Percentiles rank a stretch among this genome's conserved stretches.
phyloP scores from a whole-genome alignment of 2,329 filamentous ascomycete species.

The Diaporthe sp. region DNA sequence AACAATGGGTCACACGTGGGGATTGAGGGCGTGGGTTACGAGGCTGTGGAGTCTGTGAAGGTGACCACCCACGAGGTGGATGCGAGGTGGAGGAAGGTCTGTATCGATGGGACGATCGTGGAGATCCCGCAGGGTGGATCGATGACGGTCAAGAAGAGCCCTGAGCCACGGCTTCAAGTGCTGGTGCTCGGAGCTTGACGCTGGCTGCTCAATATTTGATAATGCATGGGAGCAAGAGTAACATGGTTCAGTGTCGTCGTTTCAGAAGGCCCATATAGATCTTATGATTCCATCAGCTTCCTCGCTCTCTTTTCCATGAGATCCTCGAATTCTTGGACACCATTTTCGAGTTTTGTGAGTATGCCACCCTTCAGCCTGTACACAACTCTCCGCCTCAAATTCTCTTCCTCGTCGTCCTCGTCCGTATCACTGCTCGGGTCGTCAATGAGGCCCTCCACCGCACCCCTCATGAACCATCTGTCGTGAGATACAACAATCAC shows the following conservation, averaged over 20 bases:
- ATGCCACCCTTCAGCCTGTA: conserved; percentile 72
- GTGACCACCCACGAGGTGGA: conserved; percentile 78
- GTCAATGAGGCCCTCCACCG: conserved; percentile 72
- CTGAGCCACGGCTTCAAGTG: conserved; percentile 57
- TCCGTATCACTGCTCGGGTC: conserved; percentile 57
- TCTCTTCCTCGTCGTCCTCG: conserved; percentile 60
- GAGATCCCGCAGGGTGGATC: conserved; percentile 78
- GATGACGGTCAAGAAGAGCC: conserved; percentile 73
- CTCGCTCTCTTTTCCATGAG: conserved; percentile 71
- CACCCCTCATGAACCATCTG: conserved; percentile 82
- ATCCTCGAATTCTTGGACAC: conserved; percentile 76
- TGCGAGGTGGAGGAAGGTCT: conserved; percentile 85
- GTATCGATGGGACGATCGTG: conserved; percentile 92
- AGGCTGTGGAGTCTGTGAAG: conserved; percentile 74
- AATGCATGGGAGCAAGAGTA: neutral
- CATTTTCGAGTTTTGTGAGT: conserved; percentile 67
- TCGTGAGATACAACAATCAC: conserved; percentile 86
- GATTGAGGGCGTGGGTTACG: conserved; percentile 75
- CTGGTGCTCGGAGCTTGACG: conserved; percentile 51
- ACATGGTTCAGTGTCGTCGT: neutral
- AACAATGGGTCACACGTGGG: conserved; percentile 68
- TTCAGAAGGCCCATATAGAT: neutral
- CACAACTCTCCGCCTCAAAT: conserved; percentile 65
- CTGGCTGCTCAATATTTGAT: neutral
- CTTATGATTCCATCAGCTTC: conserved; percentile 53